These are phyloP conservation scores for Yamadazyma sp. DNA, from an alignment of 805 yeast genomes.

Conservation along the genomic window DNA sequence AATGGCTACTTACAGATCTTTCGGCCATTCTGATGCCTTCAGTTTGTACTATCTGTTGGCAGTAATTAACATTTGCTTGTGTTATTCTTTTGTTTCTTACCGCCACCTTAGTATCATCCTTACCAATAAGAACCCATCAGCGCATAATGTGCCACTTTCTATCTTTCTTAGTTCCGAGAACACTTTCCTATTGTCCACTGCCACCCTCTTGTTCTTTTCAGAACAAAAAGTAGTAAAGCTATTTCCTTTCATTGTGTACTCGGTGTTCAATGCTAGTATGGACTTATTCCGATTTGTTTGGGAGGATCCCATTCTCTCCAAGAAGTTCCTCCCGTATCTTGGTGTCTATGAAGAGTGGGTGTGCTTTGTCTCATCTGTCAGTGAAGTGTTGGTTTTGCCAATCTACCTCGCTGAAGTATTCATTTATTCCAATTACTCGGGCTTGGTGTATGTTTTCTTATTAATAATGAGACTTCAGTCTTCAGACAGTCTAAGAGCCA, in stretches of 20 bases:
- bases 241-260: slow-evolving; percentile 27
- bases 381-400: slow-evolving; percentile 6
- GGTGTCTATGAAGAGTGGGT: slow-evolving; percentile 18
- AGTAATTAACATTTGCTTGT: slow-evolving; percentile 13
- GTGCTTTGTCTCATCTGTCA: slow-evolving; percentile 17
- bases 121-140: not conserved
- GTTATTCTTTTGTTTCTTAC: slow-evolving; percentile 21
- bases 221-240: slow-evolving; percentile 21
- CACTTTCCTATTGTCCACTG: slow-evolving; percentile 24
- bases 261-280: slow-evolving; percentile 26
- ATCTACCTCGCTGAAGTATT: slow-evolving; percentile 8
- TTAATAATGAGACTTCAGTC: slow-evolving; percentile 12
- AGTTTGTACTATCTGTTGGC: slow-evolving; percentile 14
- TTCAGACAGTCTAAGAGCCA: slow-evolving; percentile 10
- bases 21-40: not conserved
- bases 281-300: slow-evolving; percentile 20
- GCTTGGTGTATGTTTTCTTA: slow-evolving; percentile 8
- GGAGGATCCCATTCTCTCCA: slow-evolving; percentile 16
- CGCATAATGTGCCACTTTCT: not conserved
- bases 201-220: slow-evolving; percentile 23
- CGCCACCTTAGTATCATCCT: slow-evolving; percentile 16
- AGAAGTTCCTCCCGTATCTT: slow-evolving; percentile 17
- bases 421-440: not conserved
- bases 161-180: slow-evolving; percentile 27
- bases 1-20: not conserved